A percentile compares a stretch with the other conserved stretches of the same genome.
phyloP scores from a whole-genome alignment of 257 asterid genomes.

The Coffea canephora region DNA sequence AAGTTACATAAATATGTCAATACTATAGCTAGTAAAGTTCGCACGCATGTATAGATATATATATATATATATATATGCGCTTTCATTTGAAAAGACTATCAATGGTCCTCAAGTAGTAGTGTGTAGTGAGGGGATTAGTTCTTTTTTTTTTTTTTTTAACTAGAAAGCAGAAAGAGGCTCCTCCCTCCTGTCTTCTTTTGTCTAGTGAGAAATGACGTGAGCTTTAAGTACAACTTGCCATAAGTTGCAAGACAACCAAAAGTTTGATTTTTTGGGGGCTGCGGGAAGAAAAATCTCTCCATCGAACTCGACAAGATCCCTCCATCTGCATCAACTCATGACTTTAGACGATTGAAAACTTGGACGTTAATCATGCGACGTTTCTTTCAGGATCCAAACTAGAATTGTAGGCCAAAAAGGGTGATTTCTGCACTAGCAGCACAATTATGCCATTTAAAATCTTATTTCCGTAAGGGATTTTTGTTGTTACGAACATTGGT shows the following conservation, averaged over 20 bases:
- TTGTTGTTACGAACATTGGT: background rate
- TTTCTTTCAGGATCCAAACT: background rate
- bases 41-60: too few species aligned
- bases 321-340: background rate
- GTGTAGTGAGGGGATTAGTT: background rate
- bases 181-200: background rate
- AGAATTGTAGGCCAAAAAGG: background rate
- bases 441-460: too few species aligned
- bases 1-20: background rate
- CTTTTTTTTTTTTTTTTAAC: background rate
- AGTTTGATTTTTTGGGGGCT: background rate
- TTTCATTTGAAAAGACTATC: too few species aligned
- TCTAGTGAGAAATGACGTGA: slow-evolving; percentile 23
- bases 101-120: slow-evolving; percentile 13
- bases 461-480: background rate
- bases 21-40: background rate
- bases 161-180: background rate
- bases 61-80: too few species aligned
- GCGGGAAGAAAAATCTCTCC: too few species aligned
- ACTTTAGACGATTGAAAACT: background rate
- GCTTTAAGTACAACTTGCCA: slow-evolving; percentile 20
- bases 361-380: background rate
- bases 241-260: slow-evolving; percentile 2
- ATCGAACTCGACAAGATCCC: background rate
- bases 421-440: background rate